A percentile compares a stretch with the other conserved stretches of the same genome.
phyloP scores from a whole-genome alignment of 139 green algal species.

The Edaphochlamys debaryana region DNA sequence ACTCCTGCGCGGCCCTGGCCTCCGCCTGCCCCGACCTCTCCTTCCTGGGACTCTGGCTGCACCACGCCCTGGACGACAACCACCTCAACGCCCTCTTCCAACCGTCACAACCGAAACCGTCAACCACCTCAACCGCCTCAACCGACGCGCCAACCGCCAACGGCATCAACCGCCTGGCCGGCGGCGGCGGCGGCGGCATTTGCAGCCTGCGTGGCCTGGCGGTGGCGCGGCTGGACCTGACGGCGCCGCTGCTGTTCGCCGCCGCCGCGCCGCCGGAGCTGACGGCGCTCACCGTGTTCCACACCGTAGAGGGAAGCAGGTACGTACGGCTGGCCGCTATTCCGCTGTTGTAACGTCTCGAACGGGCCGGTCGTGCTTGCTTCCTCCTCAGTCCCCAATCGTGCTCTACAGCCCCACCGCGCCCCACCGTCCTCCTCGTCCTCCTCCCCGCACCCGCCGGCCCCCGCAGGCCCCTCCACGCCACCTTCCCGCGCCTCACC shows the following conservation, averaged over 20 bases:
- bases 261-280: background rate
- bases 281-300: constrained; percentile 12
- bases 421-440: background rate
- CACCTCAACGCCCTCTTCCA: constrained; percentile 10
- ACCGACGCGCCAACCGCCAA: too few relatives aligned
- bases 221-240: constrained; percentile 14
- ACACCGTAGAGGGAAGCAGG: background rate
- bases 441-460: background rate
- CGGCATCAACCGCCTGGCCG: too few relatives aligned
- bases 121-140: too few relatives aligned
- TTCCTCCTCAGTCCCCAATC: background rate
- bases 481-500: constrained; percentile 6
- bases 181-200: background rate
- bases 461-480: constrained; percentile 1
- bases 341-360: background rate
- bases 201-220: background rate
- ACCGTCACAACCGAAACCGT: too few relatives aligned
- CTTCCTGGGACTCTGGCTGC: constrained; percentile 29
- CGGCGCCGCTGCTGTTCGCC: constrained; percentile 2
- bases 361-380: too few relatives aligned
- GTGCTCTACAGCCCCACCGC: background rate
- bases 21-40: background rate
- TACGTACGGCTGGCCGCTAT: background rate
- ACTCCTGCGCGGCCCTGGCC: constrained; percentile 4
- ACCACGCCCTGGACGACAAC: background rate